phyloP scores from a whole-genome alignment of 2,329 filamentous ascomycete species.

The Escovopsis sp. region DNA sequence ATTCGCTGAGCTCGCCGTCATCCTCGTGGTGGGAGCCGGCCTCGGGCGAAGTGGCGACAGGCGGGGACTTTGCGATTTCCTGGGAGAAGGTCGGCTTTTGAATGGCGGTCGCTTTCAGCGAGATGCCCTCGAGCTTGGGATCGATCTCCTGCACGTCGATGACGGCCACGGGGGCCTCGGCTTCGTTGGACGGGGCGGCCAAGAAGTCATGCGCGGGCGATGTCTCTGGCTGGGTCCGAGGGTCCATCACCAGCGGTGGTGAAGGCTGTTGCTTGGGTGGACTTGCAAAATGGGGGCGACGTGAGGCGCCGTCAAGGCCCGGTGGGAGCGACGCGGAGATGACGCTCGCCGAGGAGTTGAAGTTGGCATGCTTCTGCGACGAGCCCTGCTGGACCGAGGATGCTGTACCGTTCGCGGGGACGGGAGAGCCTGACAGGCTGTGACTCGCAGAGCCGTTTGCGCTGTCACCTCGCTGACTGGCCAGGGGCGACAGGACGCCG shows the following conservation, averaged over 20 bases:
- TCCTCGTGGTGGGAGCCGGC: not conserved
- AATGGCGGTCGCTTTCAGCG: constrained; percentile 38
- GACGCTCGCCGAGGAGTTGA: not conserved
- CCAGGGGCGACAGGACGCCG: constrained; percentile 17
- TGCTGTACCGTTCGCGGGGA: constrained; percentile 8
- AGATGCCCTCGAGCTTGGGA: constrained; percentile 44
- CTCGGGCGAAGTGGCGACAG: constrained; percentile 10
- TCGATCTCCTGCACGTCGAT: constrained; percentile 45
- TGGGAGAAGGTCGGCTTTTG: constrained; percentile 37
- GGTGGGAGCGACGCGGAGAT: constrained; percentile 14
- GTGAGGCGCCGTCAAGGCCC: constrained; percentile 20
- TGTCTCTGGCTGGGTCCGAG: constrained; percentile 27
- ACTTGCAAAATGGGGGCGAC: constrained; percentile 19
- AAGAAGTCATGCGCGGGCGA: constrained; percentile 23
- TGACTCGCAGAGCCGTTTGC: constrained; percentile 11
- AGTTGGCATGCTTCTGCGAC: not conserved
- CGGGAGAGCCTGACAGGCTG: constrained; percentile 7
- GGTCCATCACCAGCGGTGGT: constrained; percentile 26
- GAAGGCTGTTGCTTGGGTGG: constrained; percentile 19
- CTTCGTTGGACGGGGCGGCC: constrained; percentile 1
- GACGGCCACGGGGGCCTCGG: constrained; percentile 17
- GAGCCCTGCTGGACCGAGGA: constrained; percentile 10
- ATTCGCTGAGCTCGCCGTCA: constrained; percentile 4
- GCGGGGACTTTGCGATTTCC: constrained; percentile 13
- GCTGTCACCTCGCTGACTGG: constrained; percentile 14